phyloP scores from a whole-genome alignment of 345 rosid genomes.

The Eucalyptus virginea region DNA sequence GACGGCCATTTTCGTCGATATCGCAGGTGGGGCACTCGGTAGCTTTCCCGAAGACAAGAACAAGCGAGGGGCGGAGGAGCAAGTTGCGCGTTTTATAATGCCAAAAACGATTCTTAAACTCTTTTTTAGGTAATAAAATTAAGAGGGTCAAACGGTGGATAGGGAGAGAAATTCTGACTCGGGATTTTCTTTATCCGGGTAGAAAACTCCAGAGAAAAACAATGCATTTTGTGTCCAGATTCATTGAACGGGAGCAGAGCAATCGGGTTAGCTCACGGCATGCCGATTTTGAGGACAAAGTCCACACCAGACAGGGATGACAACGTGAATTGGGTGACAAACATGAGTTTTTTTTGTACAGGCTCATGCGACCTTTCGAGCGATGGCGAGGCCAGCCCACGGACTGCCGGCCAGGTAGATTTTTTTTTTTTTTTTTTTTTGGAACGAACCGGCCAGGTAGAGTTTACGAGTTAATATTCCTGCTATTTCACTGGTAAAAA shows the following conservation, averaged over 20 bases:
- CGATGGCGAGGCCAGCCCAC: no score
- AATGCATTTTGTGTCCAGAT: background rate
- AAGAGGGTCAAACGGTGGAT: background rate
- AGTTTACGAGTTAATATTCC: no score
- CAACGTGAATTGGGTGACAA: background rate
- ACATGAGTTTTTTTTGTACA: no score
- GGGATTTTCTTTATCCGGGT: rapidly evolving
- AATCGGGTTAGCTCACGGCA: background rate
- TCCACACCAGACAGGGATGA: background rate
- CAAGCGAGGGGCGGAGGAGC: background rate
- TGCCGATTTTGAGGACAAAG: background rate
- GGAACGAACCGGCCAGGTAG: no score
- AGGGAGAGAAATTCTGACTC: no score
- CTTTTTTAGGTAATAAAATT: background rate
- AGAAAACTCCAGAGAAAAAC: background rate
- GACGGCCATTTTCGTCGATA: background rate
- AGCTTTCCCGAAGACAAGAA: background rate
- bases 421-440: no score
- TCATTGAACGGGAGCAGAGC: background rate
- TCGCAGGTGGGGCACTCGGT: background rate
- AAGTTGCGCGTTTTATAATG: background rate
- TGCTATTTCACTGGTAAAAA: no score
- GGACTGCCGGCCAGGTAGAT: background rate
- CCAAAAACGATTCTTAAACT: background rate
- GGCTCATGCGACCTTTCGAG: no score